A percentile compares a stretch with the other conserved stretches of the same genome.
These are phyloP conservation scores for Cystobasidiopsis lactophilus DNA, from an alignment of 768 basidiomycete genomes.

Conservation along the genomic window DNA sequence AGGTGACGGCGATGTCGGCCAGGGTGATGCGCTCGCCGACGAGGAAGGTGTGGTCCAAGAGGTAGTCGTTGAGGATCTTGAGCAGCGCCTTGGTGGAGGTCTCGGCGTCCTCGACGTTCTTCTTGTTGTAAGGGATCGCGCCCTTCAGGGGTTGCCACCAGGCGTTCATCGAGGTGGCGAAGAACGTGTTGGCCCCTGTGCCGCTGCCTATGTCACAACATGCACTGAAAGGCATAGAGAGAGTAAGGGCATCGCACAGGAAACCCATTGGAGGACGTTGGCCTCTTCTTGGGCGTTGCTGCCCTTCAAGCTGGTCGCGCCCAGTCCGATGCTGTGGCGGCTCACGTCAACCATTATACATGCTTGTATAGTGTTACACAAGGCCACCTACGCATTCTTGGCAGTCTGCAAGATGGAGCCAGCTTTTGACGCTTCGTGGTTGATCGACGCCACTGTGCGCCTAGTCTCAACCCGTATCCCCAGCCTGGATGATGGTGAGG, in stretches of 20 bases:
- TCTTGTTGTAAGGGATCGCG: slow-evolving; percentile 51
- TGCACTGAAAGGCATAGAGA: neutral
- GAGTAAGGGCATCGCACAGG: slow-evolving; percentile 30
- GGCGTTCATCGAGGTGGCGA: slow-evolving; percentile 26
- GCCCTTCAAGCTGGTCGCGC: slow-evolving; percentile 61
- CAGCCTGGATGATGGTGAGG: neutral
- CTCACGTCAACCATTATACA: no score
- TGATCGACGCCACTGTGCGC: slow-evolving; percentile 36
- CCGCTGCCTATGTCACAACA: neutral
- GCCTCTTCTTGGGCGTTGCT: slow-evolving; percentile 42
- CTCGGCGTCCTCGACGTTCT: slow-evolving; percentile 23
- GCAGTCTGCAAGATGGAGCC: neutral
- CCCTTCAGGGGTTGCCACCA: slow-evolving; percentile 28
- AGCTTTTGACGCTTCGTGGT: slow-evolving; percentile 22
- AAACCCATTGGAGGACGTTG: slow-evolving; percentile 63
- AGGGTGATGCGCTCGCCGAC: slow-evolving; percentile 85
- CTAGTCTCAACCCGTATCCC: slow-evolving; percentile 29
- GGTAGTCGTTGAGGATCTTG: slow-evolving; percentile 46
- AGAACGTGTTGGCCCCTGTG: slow-evolving; percentile 35
- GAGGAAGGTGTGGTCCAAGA: slow-evolving; percentile 62
- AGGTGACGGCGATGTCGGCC: slow-evolving; percentile 57
- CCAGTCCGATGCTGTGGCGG: slow-evolving; percentile 1
- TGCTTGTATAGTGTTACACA: no score
- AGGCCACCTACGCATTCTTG: neutral
- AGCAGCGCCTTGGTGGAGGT: slow-evolving; percentile 28